These are phyloP conservation scores for Hypoxylon sp. DNA, from an alignment of 2,329 filamentous ascomycete species.

Conservation along the genomic window DNA sequence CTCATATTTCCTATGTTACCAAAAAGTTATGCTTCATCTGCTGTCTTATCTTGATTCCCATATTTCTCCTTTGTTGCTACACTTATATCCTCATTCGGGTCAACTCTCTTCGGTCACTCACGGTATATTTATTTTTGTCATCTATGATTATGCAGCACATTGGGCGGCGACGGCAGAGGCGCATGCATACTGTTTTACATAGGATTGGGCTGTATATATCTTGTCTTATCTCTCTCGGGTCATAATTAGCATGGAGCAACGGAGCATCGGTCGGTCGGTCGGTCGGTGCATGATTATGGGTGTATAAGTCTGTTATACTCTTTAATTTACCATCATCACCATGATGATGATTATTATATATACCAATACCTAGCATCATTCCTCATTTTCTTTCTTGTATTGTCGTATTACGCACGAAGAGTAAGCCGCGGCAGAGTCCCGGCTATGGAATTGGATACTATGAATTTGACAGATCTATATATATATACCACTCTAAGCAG, in stretches of 20 bases:
- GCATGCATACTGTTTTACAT: constrained; percentile 25
- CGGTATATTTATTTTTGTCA: constrained; percentile 22
- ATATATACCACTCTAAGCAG: background rate
- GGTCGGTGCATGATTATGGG: constrained; percentile 25
- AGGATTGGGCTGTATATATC: constrained; percentile 23
- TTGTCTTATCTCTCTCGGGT: constrained; percentile 14
- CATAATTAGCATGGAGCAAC: constrained; percentile 16
- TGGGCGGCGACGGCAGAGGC: constrained; percentile 30
- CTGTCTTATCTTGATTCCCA: constrained; percentile 31
- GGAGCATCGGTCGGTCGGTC: constrained; percentile 29
- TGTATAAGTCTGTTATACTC: constrained; percentile 27
- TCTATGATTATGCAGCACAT: constrained; percentile 33
- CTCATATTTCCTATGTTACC: constrained; percentile 27
- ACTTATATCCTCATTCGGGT: constrained; percentile 11
- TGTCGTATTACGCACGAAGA: constrained; percentile 2
- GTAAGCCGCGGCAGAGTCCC: constrained; percentile 10
- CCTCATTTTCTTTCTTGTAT: constrained; percentile 25
- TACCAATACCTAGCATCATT: constrained; percentile 1
- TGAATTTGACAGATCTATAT: constrained; percentile 6
- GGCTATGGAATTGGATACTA: constrained; percentile 17
- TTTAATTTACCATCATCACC: constrained; percentile 18
- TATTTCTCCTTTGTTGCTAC: background rate
- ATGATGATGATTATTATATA: constrained; percentile 16
- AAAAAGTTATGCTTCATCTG: constrained; percentile 40
- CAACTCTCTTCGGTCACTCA: constrained; percentile 17